phyloP scores from a whole-genome alignment of 2,329 filamentous ascomycete genomes.

The Fusarium sp. region DNA sequence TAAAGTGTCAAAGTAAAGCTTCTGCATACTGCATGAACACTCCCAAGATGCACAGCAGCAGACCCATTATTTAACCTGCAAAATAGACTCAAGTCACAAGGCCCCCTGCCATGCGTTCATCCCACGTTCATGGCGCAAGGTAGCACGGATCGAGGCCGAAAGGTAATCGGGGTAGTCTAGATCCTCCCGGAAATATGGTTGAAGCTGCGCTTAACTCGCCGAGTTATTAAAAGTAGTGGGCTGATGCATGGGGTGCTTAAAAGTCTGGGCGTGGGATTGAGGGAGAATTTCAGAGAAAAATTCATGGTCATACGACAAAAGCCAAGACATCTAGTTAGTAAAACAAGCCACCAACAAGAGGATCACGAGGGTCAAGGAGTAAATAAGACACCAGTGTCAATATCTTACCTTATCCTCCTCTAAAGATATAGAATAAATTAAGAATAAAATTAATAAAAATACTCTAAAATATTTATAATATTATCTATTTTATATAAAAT shows the following conservation, averaged over 20 bases:
- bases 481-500: too few species aligned
- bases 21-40: neutral
- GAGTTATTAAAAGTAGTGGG: neutral
- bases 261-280: neutral
- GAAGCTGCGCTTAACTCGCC: neutral
- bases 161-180: neutral
- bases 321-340: neutral
- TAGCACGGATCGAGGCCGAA: neutral
- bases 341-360: neutral
- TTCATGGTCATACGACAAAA: neutral
- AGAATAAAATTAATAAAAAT: too few species aligned
- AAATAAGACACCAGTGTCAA: neutral
- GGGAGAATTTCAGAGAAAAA: neutral
- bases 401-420: too few species aligned
- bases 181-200: neutral
- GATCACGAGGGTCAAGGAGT: too few species aligned
- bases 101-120: neutral
- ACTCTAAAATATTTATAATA: too few species aligned
- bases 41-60: neutral
- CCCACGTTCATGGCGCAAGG: neutral
- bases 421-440: too few species aligned
- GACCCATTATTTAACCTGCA: neutral
- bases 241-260: neutral
- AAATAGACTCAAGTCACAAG: neutral
- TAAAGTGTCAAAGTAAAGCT: neutral